Evolutionary conservation across 2,329 filamentous ascomycete genomes (phyloP).

Genomic region (Penicillium aurantiogriseum): DNA sequence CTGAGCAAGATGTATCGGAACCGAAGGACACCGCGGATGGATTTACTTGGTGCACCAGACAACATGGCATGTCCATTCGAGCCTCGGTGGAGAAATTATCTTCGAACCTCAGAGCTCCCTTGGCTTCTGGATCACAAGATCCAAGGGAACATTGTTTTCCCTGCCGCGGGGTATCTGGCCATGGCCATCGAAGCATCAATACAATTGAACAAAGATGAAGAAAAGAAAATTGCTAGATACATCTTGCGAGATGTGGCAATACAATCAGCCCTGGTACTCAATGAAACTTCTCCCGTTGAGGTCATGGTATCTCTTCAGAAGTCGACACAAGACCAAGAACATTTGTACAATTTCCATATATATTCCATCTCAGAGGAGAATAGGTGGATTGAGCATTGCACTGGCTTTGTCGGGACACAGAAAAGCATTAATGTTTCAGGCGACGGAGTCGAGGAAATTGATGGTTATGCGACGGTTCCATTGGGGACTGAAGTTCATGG

Average conservation of each 20-base stretch:
- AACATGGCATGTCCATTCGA: constrained; percentile 15
- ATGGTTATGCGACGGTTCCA: neutral
- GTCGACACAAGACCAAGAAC: neutral
- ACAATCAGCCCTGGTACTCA: constrained; percentile 24
- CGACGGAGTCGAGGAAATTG: neutral
- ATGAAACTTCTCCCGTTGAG: constrained; percentile 18
- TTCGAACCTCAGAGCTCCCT: constrained; percentile 26
- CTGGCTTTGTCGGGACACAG: constrained; percentile 10
- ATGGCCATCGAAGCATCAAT: constrained; percentile 32
- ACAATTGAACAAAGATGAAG: constrained; percentile 4
- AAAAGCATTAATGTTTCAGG: neutral
- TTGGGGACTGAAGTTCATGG: neutral
- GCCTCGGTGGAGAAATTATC: constrained; percentile 31
- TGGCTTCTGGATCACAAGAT: constrained; percentile 34
- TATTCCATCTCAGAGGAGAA: constrained; percentile 23
- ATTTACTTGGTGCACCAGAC: constrained; percentile 27
- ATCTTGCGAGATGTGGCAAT: constrained; percentile 24
- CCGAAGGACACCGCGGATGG: constrained; percentile 18
- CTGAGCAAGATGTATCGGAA: constrained; percentile 24
- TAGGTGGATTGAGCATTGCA: constrained; percentile 29
- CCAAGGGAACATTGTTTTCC: constrained; percentile 24
- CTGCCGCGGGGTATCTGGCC: constrained; percentile 30
- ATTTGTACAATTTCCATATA: constrained; percentile 20
- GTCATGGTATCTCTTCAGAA: constrained; percentile 15
- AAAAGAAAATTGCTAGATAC: constrained; percentile 1